Evolutionary conservation across 2,329 filamentous ascomycete genomes (phyloP).

Genomic region (Monosporascus sp.): DNA sequence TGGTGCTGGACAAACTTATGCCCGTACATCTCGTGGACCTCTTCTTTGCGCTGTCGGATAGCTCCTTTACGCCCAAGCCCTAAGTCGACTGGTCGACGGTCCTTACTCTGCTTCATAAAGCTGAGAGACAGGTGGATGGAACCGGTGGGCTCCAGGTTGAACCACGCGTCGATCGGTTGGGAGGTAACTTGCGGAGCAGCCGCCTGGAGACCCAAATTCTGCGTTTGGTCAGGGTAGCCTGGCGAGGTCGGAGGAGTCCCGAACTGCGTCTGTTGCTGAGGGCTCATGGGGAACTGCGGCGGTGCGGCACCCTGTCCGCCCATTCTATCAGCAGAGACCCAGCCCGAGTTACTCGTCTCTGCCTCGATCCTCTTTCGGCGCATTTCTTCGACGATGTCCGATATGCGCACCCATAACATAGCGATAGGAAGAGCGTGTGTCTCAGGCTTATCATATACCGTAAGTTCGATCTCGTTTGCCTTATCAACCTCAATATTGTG

Average conservation of each 20-base stretch:
- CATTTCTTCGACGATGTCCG: slow-evolving; percentile 96
- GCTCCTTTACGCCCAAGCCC: slow-evolving; percentile 93
- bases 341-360: slow-evolving; percentile 88
- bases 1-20: slow-evolving; percentile 99
- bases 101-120: slow-evolving; percentile 86
- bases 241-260: slow-evolving; percentile 39
- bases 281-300: slow-evolving; percentile 54
- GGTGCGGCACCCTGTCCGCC: slow-evolving; percentile 43
- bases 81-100: slow-evolving; percentile 75
- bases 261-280: slow-evolving; percentile 38
- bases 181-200: slow-evolving; percentile 47
- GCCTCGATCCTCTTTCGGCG: slow-evolving; percentile 94
- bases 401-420: slow-evolving; percentile 93
- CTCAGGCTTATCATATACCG: slow-evolving; percentile 90
- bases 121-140: slow-evolving; percentile 87
- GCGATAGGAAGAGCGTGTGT: slow-evolving; percentile 90
- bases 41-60: slow-evolving; percentile 95
- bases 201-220: slow-evolving; percentile 27
- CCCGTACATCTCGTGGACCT: slow-evolving; percentile 96
- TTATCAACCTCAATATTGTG: slow-evolving; percentile 95
- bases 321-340: slow-evolving; percentile 97
- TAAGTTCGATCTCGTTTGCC: slow-evolving; percentile 96
- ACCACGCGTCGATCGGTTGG: slow-evolving; percentile 84
- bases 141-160: slow-evolving; percentile 90
- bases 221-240: slow-evolving; percentile 23